Evolutionary conservation across 2,329 filamentous ascomycete genomes (phyloP), one percentile per base, ranked within the genome.

Genomic region (Cladophialophora exuberans): DNA sequence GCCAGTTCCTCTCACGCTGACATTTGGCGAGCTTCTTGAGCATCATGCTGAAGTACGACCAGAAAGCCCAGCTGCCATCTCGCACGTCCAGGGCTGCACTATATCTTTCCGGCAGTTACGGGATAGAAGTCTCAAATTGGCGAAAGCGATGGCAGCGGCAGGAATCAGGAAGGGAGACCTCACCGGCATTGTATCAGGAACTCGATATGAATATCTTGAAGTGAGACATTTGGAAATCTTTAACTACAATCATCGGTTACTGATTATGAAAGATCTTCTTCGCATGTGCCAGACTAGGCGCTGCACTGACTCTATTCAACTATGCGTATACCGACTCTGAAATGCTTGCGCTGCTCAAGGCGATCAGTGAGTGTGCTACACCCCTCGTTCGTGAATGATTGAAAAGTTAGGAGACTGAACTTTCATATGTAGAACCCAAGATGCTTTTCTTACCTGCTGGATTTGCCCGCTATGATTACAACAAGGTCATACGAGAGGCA

Each of bases 401-500:
- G 10, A 15, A 11, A 10, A 11, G 36, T 39, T 17, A 11, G n/a
- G 15, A 22, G 15, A 17, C 20, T 43, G 13, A 28, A n/a, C 28
- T 15, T 15, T 26, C 35, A 9, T 11, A 10, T 39, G 13, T 23
- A 51, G 47, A 43, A 42, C 47, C 47, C 11, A 42, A 41, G n/a
- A 51, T 51, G 33, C 31, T 51, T 11, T 51, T 51, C 35, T 18
- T 36, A 5, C 47, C 47, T 9, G 13, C 46, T 5, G 46, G 46
- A 13, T 49, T 49, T 25, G 11, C 38, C 28, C 48, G 39, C 6
- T 45, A 52, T 23, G 22, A 43, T 25, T 52, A 42, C 30, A 52
- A 23, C 26, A 36, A 83, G 57, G 92, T 97, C 47, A 83, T 87
- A 2, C 86, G 93, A 62, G 97, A 96, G 68, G 96, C 97, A 61